These are phyloP conservation scores for Aspergillus proliferans DNA, from an alignment of 2,329 filamentous ascomycete genomes.

Conservation along the genomic window DNA sequence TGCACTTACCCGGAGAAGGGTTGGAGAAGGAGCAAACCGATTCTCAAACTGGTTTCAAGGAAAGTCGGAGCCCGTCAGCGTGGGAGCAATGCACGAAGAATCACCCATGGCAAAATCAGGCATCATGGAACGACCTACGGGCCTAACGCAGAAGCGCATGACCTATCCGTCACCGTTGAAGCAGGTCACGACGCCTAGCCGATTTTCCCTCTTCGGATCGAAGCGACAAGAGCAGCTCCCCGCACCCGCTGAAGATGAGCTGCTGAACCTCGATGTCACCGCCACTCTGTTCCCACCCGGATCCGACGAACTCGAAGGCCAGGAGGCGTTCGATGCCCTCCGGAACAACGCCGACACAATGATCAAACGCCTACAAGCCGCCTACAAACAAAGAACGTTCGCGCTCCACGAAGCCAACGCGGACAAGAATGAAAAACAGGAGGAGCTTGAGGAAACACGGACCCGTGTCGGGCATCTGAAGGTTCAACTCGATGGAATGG, in stretches of 20 bases:
- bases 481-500: slow-evolving; percentile 56
- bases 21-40: slow-evolving; percentile 28
- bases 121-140: slow-evolving; percentile 14
- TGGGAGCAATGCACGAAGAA: slow-evolving; percentile 28
- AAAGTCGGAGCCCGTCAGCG: slow-evolving; percentile 44
- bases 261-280: slow-evolving; percentile 50
- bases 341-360: slow-evolving; percentile 52
- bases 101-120: slow-evolving; percentile 8
- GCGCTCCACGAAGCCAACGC: slow-evolving; percentile 47
- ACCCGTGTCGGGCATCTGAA: slow-evolving; percentile 54
- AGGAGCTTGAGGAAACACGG: slow-evolving; percentile 56
- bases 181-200: slow-evolving; percentile 28
- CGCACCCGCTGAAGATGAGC: slow-evolving; percentile 45
- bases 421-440: slow-evolving; percentile 53
- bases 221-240: slow-evolving; percentile 28
- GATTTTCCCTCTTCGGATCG: slow-evolving; percentile 40
- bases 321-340: slow-evolving; percentile 52
- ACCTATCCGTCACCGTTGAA: slow-evolving; percentile 26
- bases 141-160: slow-evolving; percentile 22
- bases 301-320: slow-evolving; percentile 42
- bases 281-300: slow-evolving; percentile 50
- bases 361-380: slow-evolving; percentile 49
- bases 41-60: slow-evolving; percentile 50
- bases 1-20: slow-evolving; percentile 21
- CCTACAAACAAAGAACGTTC: slow-evolving; percentile 49